Evolutionary conservation across 208 protist genomes (phyloP).

Genomic region (Tetramitus jugosus): DNA sequence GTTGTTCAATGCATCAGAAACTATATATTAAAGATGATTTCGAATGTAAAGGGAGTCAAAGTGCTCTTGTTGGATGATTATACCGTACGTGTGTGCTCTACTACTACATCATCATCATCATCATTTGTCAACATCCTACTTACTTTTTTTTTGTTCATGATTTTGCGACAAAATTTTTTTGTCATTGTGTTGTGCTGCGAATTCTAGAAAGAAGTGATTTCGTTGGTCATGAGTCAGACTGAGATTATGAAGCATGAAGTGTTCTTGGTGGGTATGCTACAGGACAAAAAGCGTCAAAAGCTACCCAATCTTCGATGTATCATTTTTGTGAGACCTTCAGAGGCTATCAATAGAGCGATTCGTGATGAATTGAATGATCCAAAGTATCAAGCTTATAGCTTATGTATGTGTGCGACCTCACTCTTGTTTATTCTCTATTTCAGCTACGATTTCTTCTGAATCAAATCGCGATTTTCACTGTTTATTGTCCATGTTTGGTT

Average conservation of each 20-base stretch:
- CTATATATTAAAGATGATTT: constrained; percentile 53
- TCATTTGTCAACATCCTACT: neutral
- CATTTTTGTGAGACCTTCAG: constrained; percentile 78
- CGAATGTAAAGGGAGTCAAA: constrained; percentile 69
- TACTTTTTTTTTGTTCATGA: neutral
- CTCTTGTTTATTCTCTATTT: no score
- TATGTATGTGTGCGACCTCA: neutral
- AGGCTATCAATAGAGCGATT: constrained; percentile 41
- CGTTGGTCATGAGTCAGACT: constrained; percentile 81
- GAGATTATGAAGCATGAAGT: constrained; percentile 87
- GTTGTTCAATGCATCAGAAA: constrained; percentile 45
- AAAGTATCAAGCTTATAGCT: constrained; percentile 16
- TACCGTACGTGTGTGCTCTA: constrained; percentile 45
- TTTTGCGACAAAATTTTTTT: neutral
- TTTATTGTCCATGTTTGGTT: neutral
- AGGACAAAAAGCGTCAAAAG: constrained; percentile 52
- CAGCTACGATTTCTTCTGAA: no score
- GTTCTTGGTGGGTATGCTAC: constrained; percentile 85
- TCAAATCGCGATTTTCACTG: no score
- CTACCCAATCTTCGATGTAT: constrained; percentile 85
- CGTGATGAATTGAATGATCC: neutral
- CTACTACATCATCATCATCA: neutral
- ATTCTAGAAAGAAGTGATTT: constrained; percentile 76
- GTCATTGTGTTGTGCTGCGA: no score
- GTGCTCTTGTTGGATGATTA: constrained; percentile 85